Conservation (phyloP, 1,284 basidiomycete genomes). For the Mixia osmundae region DNA sequence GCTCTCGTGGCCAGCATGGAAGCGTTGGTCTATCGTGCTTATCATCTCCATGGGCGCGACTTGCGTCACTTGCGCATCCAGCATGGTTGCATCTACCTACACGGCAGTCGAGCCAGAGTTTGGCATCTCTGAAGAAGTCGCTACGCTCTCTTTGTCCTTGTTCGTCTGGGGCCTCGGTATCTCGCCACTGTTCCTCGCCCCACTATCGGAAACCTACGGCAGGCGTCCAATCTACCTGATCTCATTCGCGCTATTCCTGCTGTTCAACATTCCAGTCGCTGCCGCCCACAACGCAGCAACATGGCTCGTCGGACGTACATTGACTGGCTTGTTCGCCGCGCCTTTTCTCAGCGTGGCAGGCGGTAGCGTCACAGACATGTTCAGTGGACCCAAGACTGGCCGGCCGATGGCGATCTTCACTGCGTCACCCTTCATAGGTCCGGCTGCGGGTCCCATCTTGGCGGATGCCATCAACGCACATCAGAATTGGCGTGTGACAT, state of each 20-base stretch:
- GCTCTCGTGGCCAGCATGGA: too few species aligned
- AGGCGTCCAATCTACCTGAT: conserved; percentile 12
- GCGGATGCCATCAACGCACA: conserved; percentile 25
- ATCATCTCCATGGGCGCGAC: conserved; percentile 16
- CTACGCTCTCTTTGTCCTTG: conserved; percentile 44
- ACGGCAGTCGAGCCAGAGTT: conserved; percentile 35
- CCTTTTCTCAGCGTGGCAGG: conserved; percentile 44
- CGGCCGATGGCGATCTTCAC: conserved; percentile 55
- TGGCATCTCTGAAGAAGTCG: conserved; percentile 36
- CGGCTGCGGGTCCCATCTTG: conserved; percentile 9
- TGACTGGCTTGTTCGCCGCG: conserved; percentile 39
- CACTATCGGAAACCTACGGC: conserved; percentile 13
- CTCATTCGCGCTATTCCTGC: conserved; percentile 11
- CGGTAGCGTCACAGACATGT: conserved; percentile 47
- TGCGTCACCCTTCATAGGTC: conserved; percentile 6
- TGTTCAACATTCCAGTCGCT: conserved; percentile 7
- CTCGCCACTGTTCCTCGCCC: conserved; percentile 12
- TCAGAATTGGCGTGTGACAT: conserved; percentile 53
- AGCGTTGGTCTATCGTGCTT: conserved; percentile 6
- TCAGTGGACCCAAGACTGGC: conserved; percentile 36
- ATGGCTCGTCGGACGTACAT: conserved; percentile 42
- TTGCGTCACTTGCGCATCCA: conserved; percentile 48
- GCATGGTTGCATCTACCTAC: conserved; percentile 44
- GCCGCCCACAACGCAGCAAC: conserved; percentile 25
- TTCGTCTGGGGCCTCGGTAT: conserved; percentile 8